Base-by-base conservation (phyloP, 2,329 filamentous ascomycete genomes). In the Nothomitra cinnamomea region DNA sequence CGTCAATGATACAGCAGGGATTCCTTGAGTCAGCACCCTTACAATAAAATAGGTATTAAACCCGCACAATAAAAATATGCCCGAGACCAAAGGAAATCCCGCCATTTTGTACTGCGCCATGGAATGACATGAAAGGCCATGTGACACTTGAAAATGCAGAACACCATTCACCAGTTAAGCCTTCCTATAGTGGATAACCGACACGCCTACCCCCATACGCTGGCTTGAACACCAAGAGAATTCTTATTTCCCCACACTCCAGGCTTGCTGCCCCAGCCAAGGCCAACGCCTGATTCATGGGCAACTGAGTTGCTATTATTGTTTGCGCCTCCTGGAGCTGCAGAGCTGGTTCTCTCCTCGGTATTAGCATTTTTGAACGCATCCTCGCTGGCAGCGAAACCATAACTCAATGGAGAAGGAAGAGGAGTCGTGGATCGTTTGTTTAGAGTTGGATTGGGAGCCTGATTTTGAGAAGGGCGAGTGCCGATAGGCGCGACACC, bases 401-500 rank as follows among this genome's bases (percentile, higher is more conserved):
- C 82, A 58, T 82, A 83, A 66, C 83, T 83, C 52, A 92, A 73
- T 12, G 89, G 88, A n/a, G 88, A 94, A n/a, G 88, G 82, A 28
- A 95, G 76, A 53, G 90, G 89, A 2, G 89, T 94, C 6, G 87
- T 94, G 0, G 89, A 87, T 56, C 87, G 85, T 69, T 92, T 92
- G 67, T 76, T 84, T 60, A 86, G 66, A 8, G 75, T 73, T 35
- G 77, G 74, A 61, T 81, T 82, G 32, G 72, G 64, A 22, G 72
- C 71, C 56, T 77, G 75, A 41, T 70, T 66, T 7, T 68, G 67
- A 25, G 64, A 66, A 40, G 90, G 90, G 45, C 92, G 83, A 55
- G 90, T 95, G 58, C 92, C 92, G 61, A 96, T 96, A 17, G 92
- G 90, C 21, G 88, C 90, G 53, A 96, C 88, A 3, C 84, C 75